These are phyloP conservation scores for Ascobolus immersus DNA, from an alignment of 495 filamentous ascomycete genomes.

Conservation along the genomic window DNA sequence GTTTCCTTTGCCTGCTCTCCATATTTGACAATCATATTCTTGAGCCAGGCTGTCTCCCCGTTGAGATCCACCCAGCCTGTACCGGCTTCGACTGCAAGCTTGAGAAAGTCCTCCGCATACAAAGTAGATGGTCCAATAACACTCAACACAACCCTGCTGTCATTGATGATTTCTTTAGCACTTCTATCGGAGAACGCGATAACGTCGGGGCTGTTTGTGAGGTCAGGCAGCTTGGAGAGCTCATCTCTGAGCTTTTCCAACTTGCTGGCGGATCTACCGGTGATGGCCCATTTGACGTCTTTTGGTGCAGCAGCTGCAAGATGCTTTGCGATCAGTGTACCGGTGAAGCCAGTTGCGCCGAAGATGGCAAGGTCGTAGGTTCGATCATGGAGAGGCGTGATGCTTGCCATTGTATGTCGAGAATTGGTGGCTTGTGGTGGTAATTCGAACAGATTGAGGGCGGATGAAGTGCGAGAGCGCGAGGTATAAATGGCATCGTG, in stretches of 20 bases:
- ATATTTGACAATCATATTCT: conserved; percentile 57
- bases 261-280: conserved; percentile 53
- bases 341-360: conserved; percentile 74
- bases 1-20: conserved; percentile 44
- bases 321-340: conserved; percentile 49
- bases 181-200: conserved; percentile 15
- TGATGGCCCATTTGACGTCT: conserved; percentile 67
- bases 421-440: no score
- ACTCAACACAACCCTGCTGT: conserved; percentile 53
- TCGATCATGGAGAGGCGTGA: no score
- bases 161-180: conserved; percentile 40
- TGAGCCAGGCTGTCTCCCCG: conserved; percentile 62
- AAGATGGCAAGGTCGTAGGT: conserved; percentile 66
- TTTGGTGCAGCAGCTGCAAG: conserved; percentile 51
- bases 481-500: no score
- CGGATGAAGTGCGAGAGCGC: no score
- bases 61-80: conserved; percentile 86
- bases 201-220: not conserved
- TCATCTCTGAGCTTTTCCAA: conserved; percentile 40
- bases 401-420: no score
- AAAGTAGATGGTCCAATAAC: conserved; percentile 67
- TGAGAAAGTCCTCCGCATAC: conserved; percentile 54
- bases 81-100: conserved; percentile 62
- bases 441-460: no score
- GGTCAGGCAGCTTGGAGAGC: conserved; percentile 27